Conservation (phyloP, 345 rosid species). For the Litchi chinensis region DNA sequence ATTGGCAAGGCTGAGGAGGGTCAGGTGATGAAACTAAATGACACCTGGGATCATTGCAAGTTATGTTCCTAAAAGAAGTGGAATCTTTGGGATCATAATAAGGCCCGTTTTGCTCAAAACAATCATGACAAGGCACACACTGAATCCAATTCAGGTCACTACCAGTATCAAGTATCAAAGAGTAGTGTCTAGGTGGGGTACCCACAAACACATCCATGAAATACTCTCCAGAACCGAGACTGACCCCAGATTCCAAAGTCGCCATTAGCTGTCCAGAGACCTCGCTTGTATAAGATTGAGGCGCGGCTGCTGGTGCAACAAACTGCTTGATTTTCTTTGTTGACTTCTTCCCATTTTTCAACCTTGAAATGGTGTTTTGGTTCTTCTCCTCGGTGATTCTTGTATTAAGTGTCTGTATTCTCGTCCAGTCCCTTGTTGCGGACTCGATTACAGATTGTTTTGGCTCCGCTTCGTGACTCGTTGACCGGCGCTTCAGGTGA, state of each 20-base stretch:
- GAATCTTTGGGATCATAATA: slow-evolving; percentile 71
- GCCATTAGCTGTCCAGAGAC: slow-evolving; percentile 69
- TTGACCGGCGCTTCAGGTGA: slow-evolving; percentile 58
- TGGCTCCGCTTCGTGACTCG: slow-evolving; percentile 31
- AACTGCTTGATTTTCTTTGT: slow-evolving; percentile 15
- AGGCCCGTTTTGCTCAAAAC: slow-evolving; percentile 85
- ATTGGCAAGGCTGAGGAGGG: slow-evolving; percentile 60
- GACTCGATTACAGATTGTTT: slow-evolving; percentile 54
- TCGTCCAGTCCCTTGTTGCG: slow-evolving; percentile 53
- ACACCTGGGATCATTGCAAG: slow-evolving; percentile 70
- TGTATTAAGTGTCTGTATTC: slow-evolving; percentile 73
- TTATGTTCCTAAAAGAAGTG: slow-evolving; percentile 58
- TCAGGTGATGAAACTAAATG: slow-evolving; percentile 74
- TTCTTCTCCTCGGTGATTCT: slow-evolving; percentile 78
- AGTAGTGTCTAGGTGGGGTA: slow-evolving; percentile 86
- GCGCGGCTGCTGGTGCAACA: slow-evolving; percentile 33
- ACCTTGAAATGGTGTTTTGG: slow-evolving; percentile 54
- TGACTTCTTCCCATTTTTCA: slow-evolving; percentile 25
- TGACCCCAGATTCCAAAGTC: slow-evolving; percentile 82
- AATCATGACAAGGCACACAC: slow-evolving; percentile 81
- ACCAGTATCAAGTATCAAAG: slow-evolving; percentile 93
- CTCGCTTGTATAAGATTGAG: slow-evolving; percentile 32
- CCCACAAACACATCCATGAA: slow-evolving; percentile 94
- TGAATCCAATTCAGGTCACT: slow-evolving; percentile 98
- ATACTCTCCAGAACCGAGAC: slow-evolving; percentile 87